Evolutionary conservation across 1,284 basidiomycete species (phyloP), one percentile per base, ranked within the genome.

Genomic region (Ceratobasidium sp.): DNA sequence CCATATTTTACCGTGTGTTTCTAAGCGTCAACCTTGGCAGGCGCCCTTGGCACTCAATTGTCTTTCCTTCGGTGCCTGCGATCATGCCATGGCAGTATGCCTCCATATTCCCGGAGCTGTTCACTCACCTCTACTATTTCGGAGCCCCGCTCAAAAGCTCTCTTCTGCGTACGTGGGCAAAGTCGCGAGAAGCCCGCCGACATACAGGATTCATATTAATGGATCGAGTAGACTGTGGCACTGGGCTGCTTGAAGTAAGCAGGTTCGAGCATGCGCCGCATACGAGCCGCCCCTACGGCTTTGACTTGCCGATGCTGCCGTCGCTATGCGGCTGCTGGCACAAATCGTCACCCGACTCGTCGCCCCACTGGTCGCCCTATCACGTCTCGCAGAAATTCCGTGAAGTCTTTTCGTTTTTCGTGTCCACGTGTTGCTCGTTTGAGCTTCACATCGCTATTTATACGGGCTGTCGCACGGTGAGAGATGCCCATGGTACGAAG

Each of bases 41-140:
- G 2, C 62, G 64, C 18, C 73, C 73, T 6, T 76, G 73, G 73
- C 48, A 76, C 20, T 76, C 73, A 3, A 55, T 67, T 55, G n/a
- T 67, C 6, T 20, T 76, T 5, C 64, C 73, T 30, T 54, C 50
- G 3, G 52, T 38, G 12, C 52, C 35, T 3, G 48, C 73, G 4
- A 7, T 76, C 27, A 4, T 46, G 23, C 46, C 41, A 12, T 18
- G 18, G 5, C 48, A 55, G 20, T 55, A 41, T 18, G 12, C 44
- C 35, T 8, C 16, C 7, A 44, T 76, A 14, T 48, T 76, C 18
- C 60, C 73, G 23, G 73, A 76, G 48, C 20, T 76, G n/a, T 76
- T 76, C n/a, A 30, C 67, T 7, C 46, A 76, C 18, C 52, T 76
- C 23, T 76, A 67, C 52, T 76, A 76, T 30, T 76, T 55, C 23